Evolutionary conservation across 2,329 filamentous ascomycete species (phyloP), one percentile per base, ranked within the genome.

Genomic region (Huntiella bhutanensis): DNA sequence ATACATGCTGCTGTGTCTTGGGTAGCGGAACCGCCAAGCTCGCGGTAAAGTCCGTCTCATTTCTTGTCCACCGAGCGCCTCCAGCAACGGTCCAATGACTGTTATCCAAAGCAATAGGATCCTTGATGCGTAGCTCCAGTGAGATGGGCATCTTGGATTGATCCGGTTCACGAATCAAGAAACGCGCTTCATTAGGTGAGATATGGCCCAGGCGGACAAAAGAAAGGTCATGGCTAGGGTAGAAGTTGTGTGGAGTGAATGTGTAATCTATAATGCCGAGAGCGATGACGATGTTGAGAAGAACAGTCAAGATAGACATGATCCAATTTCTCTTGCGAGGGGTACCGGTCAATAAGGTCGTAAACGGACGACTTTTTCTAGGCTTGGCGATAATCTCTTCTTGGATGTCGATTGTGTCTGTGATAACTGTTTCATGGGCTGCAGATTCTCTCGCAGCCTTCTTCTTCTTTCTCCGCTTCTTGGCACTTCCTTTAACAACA

Each of bases 151-250:
- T 71, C 54, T 81, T 76, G 33, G 70, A 59, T 44, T 74, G 68
- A 53, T 93, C 74, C 1, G 91, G 85, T 60, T 96, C 91, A 48
- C 91, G 75, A 41, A 98, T 68, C 22, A 98, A 64, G 35, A 98
- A 70, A 51, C 77, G 86, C 16, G 86, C 91, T 47, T 80, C 80
- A 0, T 69, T 73, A 13, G 82, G 73, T 4, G 86, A 93, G 22
- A 96, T 80, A 58, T 88, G 88, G 19, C 91, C 91, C 12, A 94
- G 66, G 6, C 91, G 74, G 36, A 83, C 82, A 59, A 98, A 93
- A 0, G 86, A 83, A 8, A 94, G 65, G 52, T 92, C 77, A 22
- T 82, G 65, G 19, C 69, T 76, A 3, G 80, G 76, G 59, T 93
- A 70, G 33, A 80, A 71, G 49, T 79, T 60, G 8, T 75, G 74